A percentile compares a stretch with the other conserved stretches of the same genome.
These are phyloP conservation scores for Saturnispora mendoncae DNA, from an alignment of 805 yeast genomes.

Conservation along the genomic window DNA sequence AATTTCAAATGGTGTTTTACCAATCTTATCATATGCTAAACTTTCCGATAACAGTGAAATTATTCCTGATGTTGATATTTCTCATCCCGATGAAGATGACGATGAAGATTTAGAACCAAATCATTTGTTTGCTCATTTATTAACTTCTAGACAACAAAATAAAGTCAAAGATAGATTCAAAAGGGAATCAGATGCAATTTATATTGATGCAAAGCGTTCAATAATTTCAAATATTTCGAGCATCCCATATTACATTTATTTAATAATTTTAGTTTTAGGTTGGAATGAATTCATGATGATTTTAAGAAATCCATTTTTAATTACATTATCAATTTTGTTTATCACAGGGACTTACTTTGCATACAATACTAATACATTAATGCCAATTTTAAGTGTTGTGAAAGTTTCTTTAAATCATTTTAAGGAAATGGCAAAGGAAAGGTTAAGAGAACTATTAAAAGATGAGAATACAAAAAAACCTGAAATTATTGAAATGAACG, in stretches of 20 bases:
- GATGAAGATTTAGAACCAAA: slow-evolving; percentile 33
- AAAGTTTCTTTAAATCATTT: slow-evolving; percentile 52
- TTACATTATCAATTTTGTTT: slow-evolving; percentile 48
- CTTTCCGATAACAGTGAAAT: slow-evolving; percentile 44
- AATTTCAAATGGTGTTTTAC: slow-evolving; percentile 47
- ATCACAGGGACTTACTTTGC: slow-evolving; percentile 59
- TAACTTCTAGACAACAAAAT: slow-evolving; percentile 49
- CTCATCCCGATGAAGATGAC: slow-evolving; percentile 27
- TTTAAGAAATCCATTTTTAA: slow-evolving; percentile 75
- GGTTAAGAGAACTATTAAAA: slow-evolving; percentile 41
- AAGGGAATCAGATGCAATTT: slow-evolving; percentile 69
- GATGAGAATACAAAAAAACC: neutral
- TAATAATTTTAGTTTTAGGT: slow-evolving; percentile 66
- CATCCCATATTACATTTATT: slow-evolving; percentile 77
- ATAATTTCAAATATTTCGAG: slow-evolving; percentile 67
- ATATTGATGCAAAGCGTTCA: slow-evolving; percentile 82
- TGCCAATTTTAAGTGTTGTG: slow-evolving; percentile 59
- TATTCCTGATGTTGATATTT: slow-evolving; percentile 48
- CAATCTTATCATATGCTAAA: slow-evolving; percentile 49
- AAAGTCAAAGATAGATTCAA: slow-evolving; percentile 52
- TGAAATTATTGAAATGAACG: slow-evolving; percentile 14
- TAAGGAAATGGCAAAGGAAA: slow-evolving; percentile 47
- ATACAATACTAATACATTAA: slow-evolving; percentile 62
- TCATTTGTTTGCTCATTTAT: slow-evolving; percentile 45
- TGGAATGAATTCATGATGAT: slow-evolving; percentile 95